These are phyloP conservation scores for Thielaviopsis musarum DNA, from an alignment of 2,329 filamentous ascomycete genomes.

Conservation along the genomic window DNA sequence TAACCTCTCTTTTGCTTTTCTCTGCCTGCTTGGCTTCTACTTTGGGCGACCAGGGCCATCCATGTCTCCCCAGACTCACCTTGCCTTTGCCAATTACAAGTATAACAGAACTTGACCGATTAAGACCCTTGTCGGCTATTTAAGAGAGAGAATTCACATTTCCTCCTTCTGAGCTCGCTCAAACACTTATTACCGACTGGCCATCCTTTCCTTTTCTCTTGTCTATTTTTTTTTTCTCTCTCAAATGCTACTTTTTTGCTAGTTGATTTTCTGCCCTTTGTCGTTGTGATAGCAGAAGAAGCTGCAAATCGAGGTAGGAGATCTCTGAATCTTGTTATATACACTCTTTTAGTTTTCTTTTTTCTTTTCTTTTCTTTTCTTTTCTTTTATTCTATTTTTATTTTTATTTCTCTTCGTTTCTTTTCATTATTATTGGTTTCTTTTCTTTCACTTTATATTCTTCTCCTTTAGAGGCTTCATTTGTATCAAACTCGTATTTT, in stretches of 20 bases:
- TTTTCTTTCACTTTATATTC: neutral
- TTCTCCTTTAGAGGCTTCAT: no score
- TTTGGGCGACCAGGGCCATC: neutral
- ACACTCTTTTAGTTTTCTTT: neutral
- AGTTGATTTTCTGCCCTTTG: neutral
- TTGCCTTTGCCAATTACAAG: neutral
- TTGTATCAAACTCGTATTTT: no score
- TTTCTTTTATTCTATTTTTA: neutral
- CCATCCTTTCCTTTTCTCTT: neutral
- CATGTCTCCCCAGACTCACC: neutral
- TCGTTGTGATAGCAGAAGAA: neutral
- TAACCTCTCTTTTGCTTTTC: neutral
- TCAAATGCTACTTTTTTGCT: neutral
- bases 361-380: neutral
- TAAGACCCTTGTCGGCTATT: no score
- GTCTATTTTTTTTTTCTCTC: neutral
- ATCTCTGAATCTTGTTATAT: neutral
- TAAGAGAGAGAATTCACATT: no score
- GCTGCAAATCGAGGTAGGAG: neutral
- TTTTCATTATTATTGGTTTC: neutral
- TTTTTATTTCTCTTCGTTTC: neutral
- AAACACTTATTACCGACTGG: neutral
- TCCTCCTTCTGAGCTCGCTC: neutral
- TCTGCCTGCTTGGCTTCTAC: neutral
- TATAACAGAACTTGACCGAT: no score